Conservation (phyloP, 2,329 filamentous ascomycete genomes). For the Epichloe gansuensis region DNA sequence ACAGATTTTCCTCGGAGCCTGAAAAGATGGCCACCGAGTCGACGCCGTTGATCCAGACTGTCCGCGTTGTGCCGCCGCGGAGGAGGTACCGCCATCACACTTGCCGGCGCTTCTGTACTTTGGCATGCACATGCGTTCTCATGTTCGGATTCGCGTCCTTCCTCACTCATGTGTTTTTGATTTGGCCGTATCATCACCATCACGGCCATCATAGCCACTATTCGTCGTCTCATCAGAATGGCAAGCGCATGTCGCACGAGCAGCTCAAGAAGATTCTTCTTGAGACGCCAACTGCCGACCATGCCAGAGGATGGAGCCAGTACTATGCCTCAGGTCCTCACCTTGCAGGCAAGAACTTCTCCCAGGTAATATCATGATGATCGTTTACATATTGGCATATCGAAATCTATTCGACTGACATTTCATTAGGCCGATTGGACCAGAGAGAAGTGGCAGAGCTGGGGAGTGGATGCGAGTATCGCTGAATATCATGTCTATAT, state of each 20-base stretch:
- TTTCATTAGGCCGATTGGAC: constrained; percentile 55
- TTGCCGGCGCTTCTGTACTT: constrained; percentile 53
- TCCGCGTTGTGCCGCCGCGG: constrained; percentile 40
- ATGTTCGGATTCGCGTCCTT: constrained; percentile 38
- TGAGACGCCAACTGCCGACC: constrained; percentile 43
- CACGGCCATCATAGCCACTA: constrained; percentile 20
- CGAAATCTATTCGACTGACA: constrained; percentile 3
- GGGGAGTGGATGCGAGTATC: constrained; percentile 53
- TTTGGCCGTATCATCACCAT: constrained; percentile 24
- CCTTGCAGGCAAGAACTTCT: constrained; percentile 65
- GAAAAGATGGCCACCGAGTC: constrained; percentile 37
- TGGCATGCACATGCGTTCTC: constrained; percentile 44
- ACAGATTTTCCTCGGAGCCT: constrained; percentile 8
- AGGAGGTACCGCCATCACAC: constrained; percentile 47
- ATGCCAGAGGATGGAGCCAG: constrained; percentile 57
- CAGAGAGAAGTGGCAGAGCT: constrained; percentile 57
- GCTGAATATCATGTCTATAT: constrained; percentile 64
- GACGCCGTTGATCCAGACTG: constrained; percentile 55
- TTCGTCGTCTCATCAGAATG: constrained; percentile 15
- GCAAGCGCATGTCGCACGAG: constrained; percentile 26
- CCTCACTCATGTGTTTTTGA: constrained; percentile 33
- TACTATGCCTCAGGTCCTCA: constrained; percentile 72
- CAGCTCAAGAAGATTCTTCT: constrained; percentile 45
- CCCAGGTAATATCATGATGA: constrained; percentile 35
- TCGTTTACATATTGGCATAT: not conserved